Percentiles rank a stretch among this genome's conserved stretches.
phyloP scores from a whole-genome alignment of 2,329 filamentous ascomycete genomes.

The Stagonosporopsis cucurbitacearum region DNA sequence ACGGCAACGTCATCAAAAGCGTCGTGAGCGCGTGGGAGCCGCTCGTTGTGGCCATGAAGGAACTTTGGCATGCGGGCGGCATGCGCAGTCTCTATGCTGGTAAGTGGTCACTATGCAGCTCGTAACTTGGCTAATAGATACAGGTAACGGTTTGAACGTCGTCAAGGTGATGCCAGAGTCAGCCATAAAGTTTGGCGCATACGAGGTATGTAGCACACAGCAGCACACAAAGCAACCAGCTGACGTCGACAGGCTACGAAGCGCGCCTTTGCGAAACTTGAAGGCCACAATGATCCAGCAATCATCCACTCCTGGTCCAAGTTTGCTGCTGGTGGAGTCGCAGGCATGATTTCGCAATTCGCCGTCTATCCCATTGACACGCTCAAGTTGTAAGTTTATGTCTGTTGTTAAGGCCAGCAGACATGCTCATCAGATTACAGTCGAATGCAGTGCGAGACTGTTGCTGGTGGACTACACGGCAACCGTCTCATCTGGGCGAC shows the following conservation, averaged over 20 bases:
- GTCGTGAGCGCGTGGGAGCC: conserved; percentile 71
- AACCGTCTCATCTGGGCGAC: conserved; percentile 83
- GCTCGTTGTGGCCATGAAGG: conserved; percentile 73
- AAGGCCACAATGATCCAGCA: conserved; percentile 84
- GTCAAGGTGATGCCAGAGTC: conserved; percentile 99
- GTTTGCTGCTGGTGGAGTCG: conserved; percentile 87
- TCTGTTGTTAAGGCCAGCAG: not conserved
- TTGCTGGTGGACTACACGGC: conserved; percentile 81
- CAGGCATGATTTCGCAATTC: conserved; percentile 91
- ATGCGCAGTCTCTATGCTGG: conserved; percentile 91
- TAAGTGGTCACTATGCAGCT: conserved; percentile 52
- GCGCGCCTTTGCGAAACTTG: conserved; percentile 80
- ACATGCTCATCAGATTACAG: conserved; percentile 30
- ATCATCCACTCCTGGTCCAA: conserved; percentile 83
- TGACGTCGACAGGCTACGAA: conserved; percentile 71
- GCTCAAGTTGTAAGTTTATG: conserved; percentile 67
- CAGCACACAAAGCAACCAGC: not conserved
- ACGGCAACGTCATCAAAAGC: conserved; percentile 70
- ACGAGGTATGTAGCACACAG: conserved; percentile 66
- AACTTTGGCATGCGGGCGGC: conserved; percentile 85
- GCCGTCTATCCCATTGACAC: conserved; percentile 95
- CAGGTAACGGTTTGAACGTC: conserved; percentile 95
- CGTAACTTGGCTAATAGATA: conserved; percentile 12
- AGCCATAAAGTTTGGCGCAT: conserved; percentile 96
- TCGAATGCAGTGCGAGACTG: conserved; percentile 93